Conservation (phyloP, 2,329 filamentous ascomycete genomes). For the Hawksworthiomyces lignivorus region DNA sequence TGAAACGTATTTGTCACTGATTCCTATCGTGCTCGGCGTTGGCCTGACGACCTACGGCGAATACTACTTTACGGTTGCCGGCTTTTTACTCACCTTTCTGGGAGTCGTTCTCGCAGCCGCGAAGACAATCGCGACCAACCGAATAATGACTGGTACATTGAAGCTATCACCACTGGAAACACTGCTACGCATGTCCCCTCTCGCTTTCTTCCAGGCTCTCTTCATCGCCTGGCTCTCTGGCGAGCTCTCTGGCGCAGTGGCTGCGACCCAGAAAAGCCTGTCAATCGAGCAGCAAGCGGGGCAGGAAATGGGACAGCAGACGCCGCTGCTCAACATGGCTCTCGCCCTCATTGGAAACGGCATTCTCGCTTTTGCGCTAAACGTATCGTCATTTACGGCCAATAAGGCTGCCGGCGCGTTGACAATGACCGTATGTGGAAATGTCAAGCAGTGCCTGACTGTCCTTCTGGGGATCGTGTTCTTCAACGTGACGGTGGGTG, state of each 20-base stretch:
- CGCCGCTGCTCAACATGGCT: slow-evolving; percentile 15
- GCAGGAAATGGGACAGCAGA: neutral
- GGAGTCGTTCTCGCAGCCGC: slow-evolving; percentile 46
- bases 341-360: slow-evolving; percentile 43
- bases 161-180: slow-evolving; percentile 52
- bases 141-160: slow-evolving; percentile 54
- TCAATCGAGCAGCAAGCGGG: neutral
- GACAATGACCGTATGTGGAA: slow-evolving; percentile 53
- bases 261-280: neutral
- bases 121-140: slow-evolving; percentile 57
- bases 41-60: slow-evolving; percentile 53
- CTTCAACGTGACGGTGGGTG: slow-evolving; percentile 42
- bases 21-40: slow-evolving; percentile 53
- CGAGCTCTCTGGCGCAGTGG: slow-evolving; percentile 34
- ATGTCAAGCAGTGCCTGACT: slow-evolving; percentile 51
- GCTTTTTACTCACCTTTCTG: slow-evolving; percentile 47
- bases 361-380: slow-evolving; percentile 46
- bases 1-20: slow-evolving; percentile 50
- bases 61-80: slow-evolving; percentile 50
- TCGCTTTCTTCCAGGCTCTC: slow-evolving; percentile 49
- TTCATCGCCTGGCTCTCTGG: slow-evolving; percentile 44
- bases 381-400: slow-evolving; percentile 49
- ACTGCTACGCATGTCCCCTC: slow-evolving; percentile 54
- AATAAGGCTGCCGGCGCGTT: slow-evolving; percentile 51
- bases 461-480: slow-evolving; percentile 46